These are phyloP conservation scores for Dalbergia oliveri DNA, from an alignment of 306 rosid species.

Conservation along the genomic window DNA sequence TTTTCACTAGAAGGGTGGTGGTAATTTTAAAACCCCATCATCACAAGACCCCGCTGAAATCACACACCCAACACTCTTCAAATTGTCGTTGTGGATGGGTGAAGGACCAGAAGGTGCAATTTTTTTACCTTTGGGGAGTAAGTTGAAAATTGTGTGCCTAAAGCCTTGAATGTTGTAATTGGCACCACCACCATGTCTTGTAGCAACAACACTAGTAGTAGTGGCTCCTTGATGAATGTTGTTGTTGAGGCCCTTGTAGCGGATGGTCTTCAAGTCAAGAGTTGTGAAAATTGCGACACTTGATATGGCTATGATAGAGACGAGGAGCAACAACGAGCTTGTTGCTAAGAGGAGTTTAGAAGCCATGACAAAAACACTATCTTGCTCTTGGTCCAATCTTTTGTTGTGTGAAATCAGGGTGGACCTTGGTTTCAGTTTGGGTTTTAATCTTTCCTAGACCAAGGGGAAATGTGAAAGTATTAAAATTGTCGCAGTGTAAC, in stretches of 20 bases:
- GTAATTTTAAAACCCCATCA: background rate
- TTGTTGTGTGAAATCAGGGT: background rate
- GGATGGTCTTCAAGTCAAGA: background rate
- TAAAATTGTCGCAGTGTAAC: background rate
- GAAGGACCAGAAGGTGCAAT: constrained; percentile 37
- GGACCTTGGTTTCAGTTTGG: background rate
- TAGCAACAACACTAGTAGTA: background rate
- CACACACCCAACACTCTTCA: background rate
- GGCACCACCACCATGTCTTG: background rate
- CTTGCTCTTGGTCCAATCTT: background rate
- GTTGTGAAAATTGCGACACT: background rate
- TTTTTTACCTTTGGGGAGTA: background rate
- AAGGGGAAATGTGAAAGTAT: background rate
- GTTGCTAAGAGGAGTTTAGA: background rate
- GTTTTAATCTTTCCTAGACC: background rate
- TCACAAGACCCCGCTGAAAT: background rate
- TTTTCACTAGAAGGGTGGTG: background rate
- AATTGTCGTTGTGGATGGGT: background rate
- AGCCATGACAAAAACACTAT: background rate
- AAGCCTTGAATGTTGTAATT: background rate
- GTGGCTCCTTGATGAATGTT: background rate
- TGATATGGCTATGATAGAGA: background rate
- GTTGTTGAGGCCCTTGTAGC: background rate
- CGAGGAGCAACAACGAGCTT: background rate
- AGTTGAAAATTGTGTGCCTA: background rate